These are phyloP conservation scores for Colletotrichum sp. DNA, from an alignment of 2,329 filamentous ascomycete genomes.

Conservation along the genomic window DNA sequence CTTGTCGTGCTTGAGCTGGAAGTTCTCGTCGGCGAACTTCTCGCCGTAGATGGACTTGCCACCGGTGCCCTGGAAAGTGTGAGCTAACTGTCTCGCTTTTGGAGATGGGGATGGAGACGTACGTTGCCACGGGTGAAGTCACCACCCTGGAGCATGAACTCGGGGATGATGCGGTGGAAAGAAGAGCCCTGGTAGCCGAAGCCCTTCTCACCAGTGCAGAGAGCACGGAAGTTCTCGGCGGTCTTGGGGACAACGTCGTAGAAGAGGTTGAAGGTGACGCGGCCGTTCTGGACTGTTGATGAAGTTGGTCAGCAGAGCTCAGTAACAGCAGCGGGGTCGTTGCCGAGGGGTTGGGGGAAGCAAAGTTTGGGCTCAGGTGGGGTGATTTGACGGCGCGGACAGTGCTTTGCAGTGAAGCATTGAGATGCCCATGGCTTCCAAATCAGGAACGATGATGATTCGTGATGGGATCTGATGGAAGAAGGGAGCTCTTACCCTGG, in stretches of 20 bases:
- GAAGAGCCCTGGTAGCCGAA: constrained; percentile 82
- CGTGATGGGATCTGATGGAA: constrained; percentile 22
- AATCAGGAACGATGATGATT: background rate
- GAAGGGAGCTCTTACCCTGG: constrained; percentile 57
- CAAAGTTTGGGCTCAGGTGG: constrained; percentile 4
- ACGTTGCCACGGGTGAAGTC: constrained; percentile 94
- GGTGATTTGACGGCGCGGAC: background rate
- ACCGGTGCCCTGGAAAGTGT: constrained; percentile 73
- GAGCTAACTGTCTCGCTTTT: constrained; percentile 14
- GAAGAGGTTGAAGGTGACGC: constrained; percentile 90
- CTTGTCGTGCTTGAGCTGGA: constrained; percentile 73
- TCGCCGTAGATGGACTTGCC: constrained; percentile 95
- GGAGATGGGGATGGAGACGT: constrained; percentile 41
- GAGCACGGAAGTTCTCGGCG: constrained; percentile 80
- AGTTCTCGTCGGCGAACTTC: constrained; percentile 96
- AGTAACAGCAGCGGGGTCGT: background rate
- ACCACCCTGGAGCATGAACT: constrained; percentile 96
- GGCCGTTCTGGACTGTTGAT: constrained; percentile 69
- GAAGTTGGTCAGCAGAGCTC: constrained; percentile 19
- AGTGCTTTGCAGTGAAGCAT: background rate
- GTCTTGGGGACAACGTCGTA: constrained; percentile 89
- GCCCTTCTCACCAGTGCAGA: constrained; percentile 82
- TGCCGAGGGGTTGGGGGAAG: background rate
- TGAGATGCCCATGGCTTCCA: background rate
- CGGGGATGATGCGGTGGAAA: constrained; percentile 92